Base-by-base conservation (phyloP, 1,139 yeast genomes). In the Meyerozyma elateridarum region DNA sequence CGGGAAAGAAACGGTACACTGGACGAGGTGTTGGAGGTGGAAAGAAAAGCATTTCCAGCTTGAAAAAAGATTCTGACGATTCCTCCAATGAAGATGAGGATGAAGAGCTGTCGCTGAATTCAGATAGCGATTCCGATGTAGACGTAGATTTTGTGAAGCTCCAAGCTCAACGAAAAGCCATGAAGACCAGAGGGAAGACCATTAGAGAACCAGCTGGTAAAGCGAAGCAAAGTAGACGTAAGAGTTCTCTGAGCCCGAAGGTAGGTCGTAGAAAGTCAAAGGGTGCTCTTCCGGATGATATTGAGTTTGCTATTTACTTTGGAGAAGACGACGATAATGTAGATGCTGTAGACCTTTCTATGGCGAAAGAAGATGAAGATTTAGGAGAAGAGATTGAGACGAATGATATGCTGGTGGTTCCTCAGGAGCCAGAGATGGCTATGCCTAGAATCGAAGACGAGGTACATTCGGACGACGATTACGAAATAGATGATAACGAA, bases 401-500 rank as follows among this genome's bases (percentile, higher is more conserved):
- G 25, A 13, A 6, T 65, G 17, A 68, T 65, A 24, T 18, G 15
- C 27, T n/a, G 28, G 65, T 61, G 32, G 53, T 58, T 24, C 49
- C 64, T 14, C 64, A 64, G 36, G 79, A 73, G 2, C 79, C 80
- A 2, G 69, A 66, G 39, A 58, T 74, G 37, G n/a, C n/a, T n/a
- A n/a, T n/a, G n/a, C n/a, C n/a, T n/a, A n/a, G n/a, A n/a, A 63
- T 64, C 31, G 78, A 72, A 13, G 73, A 68, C 21, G 80, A 73
- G 30, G 48, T 73, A 20, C 67, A 73, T 42, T 77, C 87, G 0
- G 88, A 80, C 38, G 85, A 73, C 8, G 81, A 75, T 47, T 74
- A 79, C 48, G 85, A 80, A 47, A 76, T 81, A 39, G 88, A 81
- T 50, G 83, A 79, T 46, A 81, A 80, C 44, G 84, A 79, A 40